Conservation (phyloP, 2,329 filamentous ascomycete genomes). For the Scedosporium apiospermum region DNA sequence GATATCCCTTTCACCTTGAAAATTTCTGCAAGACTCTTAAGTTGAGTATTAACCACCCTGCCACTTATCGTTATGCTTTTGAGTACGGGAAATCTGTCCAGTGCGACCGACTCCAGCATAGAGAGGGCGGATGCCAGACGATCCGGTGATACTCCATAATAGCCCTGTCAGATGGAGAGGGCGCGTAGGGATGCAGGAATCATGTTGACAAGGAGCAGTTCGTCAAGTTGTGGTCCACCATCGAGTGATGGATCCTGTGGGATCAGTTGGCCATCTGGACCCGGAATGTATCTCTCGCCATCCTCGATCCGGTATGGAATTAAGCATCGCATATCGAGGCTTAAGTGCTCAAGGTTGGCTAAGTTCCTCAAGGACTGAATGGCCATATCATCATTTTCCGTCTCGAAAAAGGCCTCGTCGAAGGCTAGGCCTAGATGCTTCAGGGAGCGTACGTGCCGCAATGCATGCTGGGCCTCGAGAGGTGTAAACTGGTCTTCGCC, state of each 20-base stretch:
- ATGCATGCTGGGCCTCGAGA: neutral
- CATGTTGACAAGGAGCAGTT: neutral
- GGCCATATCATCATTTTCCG: neutral
- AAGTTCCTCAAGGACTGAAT: neutral
- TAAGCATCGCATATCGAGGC: neutral
- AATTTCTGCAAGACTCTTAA: neutral
- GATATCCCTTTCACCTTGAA: neutral
- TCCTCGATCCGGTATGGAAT: neutral
- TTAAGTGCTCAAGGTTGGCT: neutral
- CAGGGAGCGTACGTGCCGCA: neutral
- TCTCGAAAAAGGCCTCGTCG: neutral
- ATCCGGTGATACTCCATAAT: neutral
- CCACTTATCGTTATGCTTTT: neutral
- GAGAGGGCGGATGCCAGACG: neutral
- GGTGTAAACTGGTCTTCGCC: conserved; percentile 3
- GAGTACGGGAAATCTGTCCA: neutral
- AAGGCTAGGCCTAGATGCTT: neutral
- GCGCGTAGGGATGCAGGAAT: neutral
- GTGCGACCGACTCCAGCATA: neutral
- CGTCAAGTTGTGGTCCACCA: neutral
- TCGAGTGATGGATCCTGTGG: neutral
- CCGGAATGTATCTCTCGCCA: neutral
- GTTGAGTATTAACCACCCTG: neutral
- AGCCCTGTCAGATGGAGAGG: neutral
- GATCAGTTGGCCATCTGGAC: neutral